Conservation (phyloP, 306 rosid genomes). For the Cicer chorassanicum region DNA sequence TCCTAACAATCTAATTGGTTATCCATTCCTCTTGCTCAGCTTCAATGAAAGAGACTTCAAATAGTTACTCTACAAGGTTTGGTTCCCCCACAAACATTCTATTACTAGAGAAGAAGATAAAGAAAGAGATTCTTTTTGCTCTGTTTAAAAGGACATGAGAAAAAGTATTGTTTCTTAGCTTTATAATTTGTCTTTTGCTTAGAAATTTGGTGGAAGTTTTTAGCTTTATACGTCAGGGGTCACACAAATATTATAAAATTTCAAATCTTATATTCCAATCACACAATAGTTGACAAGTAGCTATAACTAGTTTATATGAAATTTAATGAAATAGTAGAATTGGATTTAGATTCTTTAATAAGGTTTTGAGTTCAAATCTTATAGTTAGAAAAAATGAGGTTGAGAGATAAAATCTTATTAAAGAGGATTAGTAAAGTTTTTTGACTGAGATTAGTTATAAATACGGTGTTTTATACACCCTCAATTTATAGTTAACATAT, state of each 20-base stretch:
- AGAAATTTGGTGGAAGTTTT: background rate
- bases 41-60: slow-evolving; percentile 48
- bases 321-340: no score
- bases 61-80: slow-evolving; percentile 42
- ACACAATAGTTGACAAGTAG: slow-evolving; percentile 30
- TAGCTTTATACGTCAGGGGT: slow-evolving; percentile 32
- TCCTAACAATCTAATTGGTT: slow-evolving; percentile 58
- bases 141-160: slow-evolving; percentile 38
- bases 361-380: no score
- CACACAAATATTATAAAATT: slow-evolving; percentile 6
- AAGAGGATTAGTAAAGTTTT: no score
- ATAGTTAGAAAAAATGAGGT: no score
- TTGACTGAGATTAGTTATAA: no score
- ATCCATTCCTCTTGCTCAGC: slow-evolving; percentile 41
- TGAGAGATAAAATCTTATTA: no score
- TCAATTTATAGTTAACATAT: no score
- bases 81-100: slow-evolving; percentile 39
- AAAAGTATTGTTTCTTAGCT: slow-evolving; percentile 38
- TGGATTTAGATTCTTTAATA: no score
- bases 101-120: background rate
- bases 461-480: background rate
- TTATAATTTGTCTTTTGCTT: slow-evolving; percentile 48
- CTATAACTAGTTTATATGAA: background rate
- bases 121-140: slow-evolving; percentile 32
- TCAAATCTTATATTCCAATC: slow-evolving; percentile 33